Evolutionary conservation across 2,329 filamentous ascomycete genomes (phyloP).

Genomic region (Geoglossum cookeanum): DNA sequence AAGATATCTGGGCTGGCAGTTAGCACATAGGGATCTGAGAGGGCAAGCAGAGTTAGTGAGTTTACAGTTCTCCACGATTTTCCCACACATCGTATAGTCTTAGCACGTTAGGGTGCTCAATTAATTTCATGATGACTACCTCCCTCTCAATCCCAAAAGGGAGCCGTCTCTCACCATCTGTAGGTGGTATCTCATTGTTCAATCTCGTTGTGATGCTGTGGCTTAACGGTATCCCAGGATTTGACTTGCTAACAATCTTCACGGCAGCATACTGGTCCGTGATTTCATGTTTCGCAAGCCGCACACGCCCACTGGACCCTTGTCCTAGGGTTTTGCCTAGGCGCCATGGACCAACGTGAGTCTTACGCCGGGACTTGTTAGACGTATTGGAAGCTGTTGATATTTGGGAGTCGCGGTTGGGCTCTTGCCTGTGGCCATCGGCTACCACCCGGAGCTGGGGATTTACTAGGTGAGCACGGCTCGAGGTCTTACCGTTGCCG

Average conservation of each 20-base stretch:
- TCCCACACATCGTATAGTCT: slow-evolving; percentile 96
- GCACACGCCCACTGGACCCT: slow-evolving; percentile 74
- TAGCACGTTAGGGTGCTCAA: slow-evolving; percentile 89
- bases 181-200: slow-evolving; percentile 37
- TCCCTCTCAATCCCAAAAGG: slow-evolving; percentile 84
- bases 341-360: slow-evolving; percentile 84
- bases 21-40: slow-evolving; percentile 5
- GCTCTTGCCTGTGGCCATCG: slow-evolving; percentile 17
- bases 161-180: slow-evolving; percentile 47
- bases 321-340: slow-evolving; percentile 76
- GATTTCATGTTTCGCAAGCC: slow-evolving; percentile 60
- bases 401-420: slow-evolving; percentile 28
- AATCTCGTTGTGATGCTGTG: slow-evolving; percentile 55
- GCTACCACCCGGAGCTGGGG: neutral
- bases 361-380: slow-evolving; percentile 36
- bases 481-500: neutral
- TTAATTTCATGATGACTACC: slow-evolving; percentile 90
- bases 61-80: slow-evolving; percentile 83
- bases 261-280: slow-evolving; percentile 74
- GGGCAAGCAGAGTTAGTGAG: slow-evolving; percentile 8
- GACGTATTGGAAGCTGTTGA: slow-evolving; percentile 36
- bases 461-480: neutral
- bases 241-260: slow-evolving; percentile 78
- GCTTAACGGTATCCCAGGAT: slow-evolving; percentile 5
- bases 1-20: slow-evolving; percentile 47